Percentiles rank a stretch among this genome's conserved stretches.
Conservation (phyloP, 2,329 filamentous ascomycete genomes). For the Ophidiomyces ophidiicola region DNA sequence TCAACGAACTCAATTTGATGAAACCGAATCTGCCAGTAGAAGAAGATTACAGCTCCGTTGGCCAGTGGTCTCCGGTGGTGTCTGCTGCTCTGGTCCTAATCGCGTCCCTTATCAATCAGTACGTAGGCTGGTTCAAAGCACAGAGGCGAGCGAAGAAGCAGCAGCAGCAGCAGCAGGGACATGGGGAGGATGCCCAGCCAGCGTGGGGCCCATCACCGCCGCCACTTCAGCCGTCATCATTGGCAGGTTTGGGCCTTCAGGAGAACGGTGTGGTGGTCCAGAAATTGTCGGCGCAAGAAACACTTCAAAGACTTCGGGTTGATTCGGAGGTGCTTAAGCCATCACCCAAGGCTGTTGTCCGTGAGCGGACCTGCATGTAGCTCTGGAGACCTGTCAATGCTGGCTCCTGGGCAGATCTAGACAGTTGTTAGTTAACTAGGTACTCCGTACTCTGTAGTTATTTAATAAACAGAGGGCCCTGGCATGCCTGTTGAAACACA, state of each 20-base stretch:
- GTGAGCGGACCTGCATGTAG: not conserved
- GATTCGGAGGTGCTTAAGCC: slow-evolving; percentile 4
- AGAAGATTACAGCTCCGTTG: slow-evolving; percentile 18
- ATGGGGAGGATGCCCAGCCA: not conserved
- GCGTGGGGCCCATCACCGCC: not conserved
- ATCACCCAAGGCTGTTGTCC: slow-evolving; percentile 7
- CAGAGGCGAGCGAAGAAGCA: slow-evolving; percentile 12
- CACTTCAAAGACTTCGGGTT: slow-evolving; percentile 6
- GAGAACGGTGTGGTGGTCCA: slow-evolving; percentile 9
- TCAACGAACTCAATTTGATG: slow-evolving; percentile 20
- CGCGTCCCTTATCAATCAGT: slow-evolving; percentile 18
- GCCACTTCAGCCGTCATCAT: not conserved
- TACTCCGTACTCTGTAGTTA: too few relatives aligned
- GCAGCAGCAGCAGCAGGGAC: not conserved
- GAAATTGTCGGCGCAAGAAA: slow-evolving; percentile 8
- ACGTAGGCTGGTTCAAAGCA: slow-evolving; percentile 12
- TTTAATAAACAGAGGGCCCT: too few relatives aligned
- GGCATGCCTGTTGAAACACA: too few relatives aligned
- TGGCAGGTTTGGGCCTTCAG: not conserved
- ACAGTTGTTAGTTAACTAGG: too few relatives aligned
- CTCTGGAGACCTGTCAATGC: too few relatives aligned
- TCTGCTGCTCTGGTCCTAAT: slow-evolving; percentile 18
- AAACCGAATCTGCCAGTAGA: slow-evolving; percentile 17
- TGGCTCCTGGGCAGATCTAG: not conserved
- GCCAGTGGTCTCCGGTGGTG: slow-evolving; percentile 21